phyloP scores from a whole-genome alignment of 257 asterid species.

The Mitragyna speciosa region DNA sequence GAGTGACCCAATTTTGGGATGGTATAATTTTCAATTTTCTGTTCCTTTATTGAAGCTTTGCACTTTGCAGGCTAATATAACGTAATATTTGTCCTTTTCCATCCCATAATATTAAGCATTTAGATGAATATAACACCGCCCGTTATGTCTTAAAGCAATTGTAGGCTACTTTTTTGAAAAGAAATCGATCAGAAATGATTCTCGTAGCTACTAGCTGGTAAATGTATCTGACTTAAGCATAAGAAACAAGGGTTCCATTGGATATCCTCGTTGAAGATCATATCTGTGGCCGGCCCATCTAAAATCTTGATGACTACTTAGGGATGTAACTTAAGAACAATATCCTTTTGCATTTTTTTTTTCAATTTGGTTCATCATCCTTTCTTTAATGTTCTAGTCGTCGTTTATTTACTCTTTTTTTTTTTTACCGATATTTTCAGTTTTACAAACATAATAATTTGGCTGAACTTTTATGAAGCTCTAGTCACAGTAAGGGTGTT shows the following conservation, averaged over 20 bases:
- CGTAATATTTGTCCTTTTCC: neutral
- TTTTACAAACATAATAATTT: slow-evolving; percentile 17
- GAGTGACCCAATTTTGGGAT: slow-evolving; percentile 24
- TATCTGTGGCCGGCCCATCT: slow-evolving; percentile 29
- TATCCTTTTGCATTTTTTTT: neutral
- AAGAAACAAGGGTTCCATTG: neutral
- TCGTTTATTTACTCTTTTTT: neutral
- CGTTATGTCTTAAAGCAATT: neutral
- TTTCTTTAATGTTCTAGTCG: neutral
- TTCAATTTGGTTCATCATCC: neutral
- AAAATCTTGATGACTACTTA: slow-evolving; percentile 15
- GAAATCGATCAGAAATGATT: slow-evolving; percentile 5
- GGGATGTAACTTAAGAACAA: slow-evolving; percentile 19
- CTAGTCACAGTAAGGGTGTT: neutral
- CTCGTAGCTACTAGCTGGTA: slow-evolving; percentile 9
- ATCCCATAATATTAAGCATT: neutral
- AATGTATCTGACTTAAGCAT: neutral
- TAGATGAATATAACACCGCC: slow-evolving; percentile 19
- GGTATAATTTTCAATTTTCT: slow-evolving; percentile 23
- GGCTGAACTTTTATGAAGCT: neutral
- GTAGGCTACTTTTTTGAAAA: slow-evolving; percentile 9
- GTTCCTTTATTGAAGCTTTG: slow-evolving; percentile 5
- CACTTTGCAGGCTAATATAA: slow-evolving; percentile 22
- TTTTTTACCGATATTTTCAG: neutral
- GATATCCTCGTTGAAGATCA: slow-evolving; percentile 9